phyloP scores from a whole-genome alignment of 1,139 yeast species.

The Groenewaldozyma auringiensis region DNA sequence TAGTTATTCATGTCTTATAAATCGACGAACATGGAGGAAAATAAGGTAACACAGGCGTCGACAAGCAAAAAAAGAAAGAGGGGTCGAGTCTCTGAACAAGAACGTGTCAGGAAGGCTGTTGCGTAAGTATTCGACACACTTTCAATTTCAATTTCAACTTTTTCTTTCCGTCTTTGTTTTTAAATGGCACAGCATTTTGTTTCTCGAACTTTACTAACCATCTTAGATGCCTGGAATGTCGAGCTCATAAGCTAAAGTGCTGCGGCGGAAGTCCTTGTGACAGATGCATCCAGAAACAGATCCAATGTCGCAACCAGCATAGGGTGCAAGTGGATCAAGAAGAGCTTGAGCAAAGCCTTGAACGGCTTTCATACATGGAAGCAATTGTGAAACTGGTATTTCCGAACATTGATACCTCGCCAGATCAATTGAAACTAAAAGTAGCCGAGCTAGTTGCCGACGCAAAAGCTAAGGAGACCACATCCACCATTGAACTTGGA shows the following conservation, averaged over 20 bases:
- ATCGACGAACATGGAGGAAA: too few species aligned
- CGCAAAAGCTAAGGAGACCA: not conserved
- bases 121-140: constrained; percentile 6
- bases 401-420: not conserved
- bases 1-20: too few species aligned
- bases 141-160: not conserved
- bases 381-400: not conserved
- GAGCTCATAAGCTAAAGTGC: constrained; percentile 7
- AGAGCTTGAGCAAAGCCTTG: constrained; percentile 4
- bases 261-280: constrained; percentile 8
- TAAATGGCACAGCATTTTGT: not conserved
- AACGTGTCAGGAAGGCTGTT: constrained; percentile 6
- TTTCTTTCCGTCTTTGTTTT: not conserved
- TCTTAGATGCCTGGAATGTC: constrained; percentile 8
- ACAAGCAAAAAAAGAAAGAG: constrained; percentile 1
- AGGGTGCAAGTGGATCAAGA: constrained; percentile 4
- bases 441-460: constrained; percentile 1
- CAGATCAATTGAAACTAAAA: constrained; percentile 1
- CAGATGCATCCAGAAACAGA: constrained; percentile 4
- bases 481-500: constrained; percentile 2
- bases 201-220: not conserved
- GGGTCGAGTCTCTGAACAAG: constrained; percentile 6
- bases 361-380: constrained; percentile 5
- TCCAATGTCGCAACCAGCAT: constrained; percentile 4
- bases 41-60: too few species aligned